Base-by-base conservation (phyloP, 2,329 filamentous ascomycete genomes). In the Knoxdaviesia capensis region DNA sequence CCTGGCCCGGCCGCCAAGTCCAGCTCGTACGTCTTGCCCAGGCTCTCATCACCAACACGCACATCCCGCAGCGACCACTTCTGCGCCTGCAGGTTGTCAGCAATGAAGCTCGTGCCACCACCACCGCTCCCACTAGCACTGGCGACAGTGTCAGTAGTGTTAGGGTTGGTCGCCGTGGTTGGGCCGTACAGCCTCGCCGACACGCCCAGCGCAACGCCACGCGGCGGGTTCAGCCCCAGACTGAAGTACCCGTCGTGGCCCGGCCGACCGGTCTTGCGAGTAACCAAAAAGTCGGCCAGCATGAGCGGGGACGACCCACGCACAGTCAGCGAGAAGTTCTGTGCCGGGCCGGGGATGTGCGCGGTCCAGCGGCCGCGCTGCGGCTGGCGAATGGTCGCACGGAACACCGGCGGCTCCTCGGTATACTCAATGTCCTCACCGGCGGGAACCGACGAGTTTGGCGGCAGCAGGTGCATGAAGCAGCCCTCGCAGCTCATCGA, bases 181-280 rank as follows among this genome's bases (percentile, higher is more conserved):
- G 44, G 42, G 7, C 44, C 47, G 20, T 44, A 47, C 6, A 48
- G 31, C 35, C 47, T 39, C 7, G 45, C 44, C 2, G 43, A 40
- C 10, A 42, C 35, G 3, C 41, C 47, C 31, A 48, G 29, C 6
- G 36, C 20, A 1, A 41, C 46, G 2, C 45, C 43, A 6, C 41
- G 39, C 6, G 45, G 44, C 4, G 36, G 34, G 3, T 32, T 20
- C 7, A 34, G 32, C 8, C 44, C 43, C 30, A 48, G 38, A 20
- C 36, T 40, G 38, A 48, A 48, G 42, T 45, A 48, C 4, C 47
- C 47, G 8, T 46, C 42, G 20, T 48, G 45, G 6, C 42, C 45
- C 8, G 32, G 11, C 8, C 44, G 34, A n/a, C 47, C 47, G 8
- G 39, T 41, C 6, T 38, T 43, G 30, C 47, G 41, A 36, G 45